phyloP scores from a whole-genome alignment of 768 basidiomycete species.

The Xerocomus brunneocitrinus region DNA sequence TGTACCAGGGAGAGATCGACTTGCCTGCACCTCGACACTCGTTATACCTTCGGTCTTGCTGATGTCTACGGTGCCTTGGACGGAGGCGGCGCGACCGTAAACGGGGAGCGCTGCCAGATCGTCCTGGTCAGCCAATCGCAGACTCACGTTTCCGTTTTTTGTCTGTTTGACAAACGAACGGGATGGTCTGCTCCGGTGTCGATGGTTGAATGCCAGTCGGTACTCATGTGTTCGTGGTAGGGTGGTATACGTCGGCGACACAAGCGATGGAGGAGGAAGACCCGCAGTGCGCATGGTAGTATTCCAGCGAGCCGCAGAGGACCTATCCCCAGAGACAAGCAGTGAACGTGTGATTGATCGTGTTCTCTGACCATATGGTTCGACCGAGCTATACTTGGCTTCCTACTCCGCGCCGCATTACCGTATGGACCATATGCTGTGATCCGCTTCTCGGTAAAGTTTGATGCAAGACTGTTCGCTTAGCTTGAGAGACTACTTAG shows the following conservation, averaged over 20 bases:
- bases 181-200: conserved; percentile 35
- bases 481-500: background rate
- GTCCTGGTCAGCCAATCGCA: conserved; percentile 53
- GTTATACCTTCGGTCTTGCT: conserved; percentile 51
- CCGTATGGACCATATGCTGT: conserved; percentile 6
- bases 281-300: conserved; percentile 50
- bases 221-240: conserved; percentile 52
- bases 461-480: background rate
- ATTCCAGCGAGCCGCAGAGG: conserved; percentile 14
- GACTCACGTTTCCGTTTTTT: conserved; percentile 46
- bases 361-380: conserved; percentile 26
- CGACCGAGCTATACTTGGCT: conserved; percentile 27
- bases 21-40: conserved; percentile 63
- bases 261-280: conserved; percentile 42
- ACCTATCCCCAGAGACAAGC: background rate
- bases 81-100: conserved; percentile 47
- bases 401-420: conserved; percentile 29
- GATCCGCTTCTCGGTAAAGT: background rate
- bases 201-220: conserved; percentile 44
- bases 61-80: conserved; percentile 56
- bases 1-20: background rate
- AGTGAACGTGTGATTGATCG: conserved; percentile 21
- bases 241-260: conserved; percentile 50
- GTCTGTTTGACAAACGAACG: conserved; percentile 58
- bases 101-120: conserved; percentile 48